These are phyloP conservation scores for Fusarium aywerte DNA, from an alignment of 2,329 filamentous ascomycete genomes.

Conservation along the genomic window DNA sequence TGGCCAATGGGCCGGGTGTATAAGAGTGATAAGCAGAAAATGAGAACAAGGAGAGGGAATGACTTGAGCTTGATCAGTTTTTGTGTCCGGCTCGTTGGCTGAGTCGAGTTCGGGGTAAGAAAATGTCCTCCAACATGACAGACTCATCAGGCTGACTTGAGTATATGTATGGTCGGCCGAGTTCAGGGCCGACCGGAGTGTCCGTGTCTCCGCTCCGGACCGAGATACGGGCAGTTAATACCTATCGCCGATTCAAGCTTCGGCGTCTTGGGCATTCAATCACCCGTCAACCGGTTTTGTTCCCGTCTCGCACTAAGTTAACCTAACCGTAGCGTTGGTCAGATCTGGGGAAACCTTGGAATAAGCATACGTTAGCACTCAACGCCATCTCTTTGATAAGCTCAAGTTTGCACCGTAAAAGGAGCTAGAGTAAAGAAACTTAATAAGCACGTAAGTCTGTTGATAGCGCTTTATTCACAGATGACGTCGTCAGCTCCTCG, in stretches of 20 bases:
- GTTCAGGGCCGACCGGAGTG: neutral
- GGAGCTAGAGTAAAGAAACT: neutral
- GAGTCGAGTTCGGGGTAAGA: too few relatives aligned
- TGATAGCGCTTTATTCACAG: neutral
- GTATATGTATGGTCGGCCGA: neutral
- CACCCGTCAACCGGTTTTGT: neutral
- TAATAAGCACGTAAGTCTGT: neutral
- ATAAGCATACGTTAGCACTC: neutral
- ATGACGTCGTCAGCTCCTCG: slow-evolving; percentile 18
- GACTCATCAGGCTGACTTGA: neutral
- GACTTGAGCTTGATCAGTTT: too few relatives aligned
- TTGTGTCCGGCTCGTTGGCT: too few relatives aligned
- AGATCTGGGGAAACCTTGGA: neutral
- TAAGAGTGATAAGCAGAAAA: too few relatives aligned
- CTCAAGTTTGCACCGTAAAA: too few relatives aligned
- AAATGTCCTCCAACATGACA: too few relatives aligned
- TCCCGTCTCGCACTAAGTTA: neutral
- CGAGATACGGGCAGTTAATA: neutral
- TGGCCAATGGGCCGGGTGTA: too few relatives aligned
- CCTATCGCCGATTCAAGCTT: slow-evolving; percentile 15
- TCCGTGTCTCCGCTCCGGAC: slow-evolving; percentile 10
- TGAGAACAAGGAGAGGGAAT: too few relatives aligned
- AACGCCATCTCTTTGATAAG: neutral
- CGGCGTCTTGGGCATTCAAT: neutral
- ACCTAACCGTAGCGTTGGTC: neutral